Evolutionary conservation across 371 early-diverging fungal genomes (phyloP).

Genomic region (Rhizomucor miehei): DNA sequence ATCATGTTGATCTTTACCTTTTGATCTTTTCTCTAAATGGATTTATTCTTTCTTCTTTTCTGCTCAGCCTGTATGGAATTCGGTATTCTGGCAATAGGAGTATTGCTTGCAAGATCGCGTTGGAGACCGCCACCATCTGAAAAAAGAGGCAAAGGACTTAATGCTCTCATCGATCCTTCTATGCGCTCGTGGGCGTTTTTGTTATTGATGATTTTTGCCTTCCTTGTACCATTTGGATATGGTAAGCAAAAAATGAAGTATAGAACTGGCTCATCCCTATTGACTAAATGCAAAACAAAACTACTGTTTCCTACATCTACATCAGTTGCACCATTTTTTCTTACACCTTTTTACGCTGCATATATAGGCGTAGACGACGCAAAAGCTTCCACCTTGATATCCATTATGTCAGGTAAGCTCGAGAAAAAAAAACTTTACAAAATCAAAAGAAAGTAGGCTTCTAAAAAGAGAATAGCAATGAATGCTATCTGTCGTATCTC

Average conservation of each 20-base stretch:
- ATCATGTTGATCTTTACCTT: too few species aligned
- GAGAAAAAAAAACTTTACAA: neutral
- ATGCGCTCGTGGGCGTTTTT: constrained; percentile 15
- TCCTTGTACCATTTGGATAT: constrained; percentile 44
- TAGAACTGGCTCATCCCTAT: neutral
- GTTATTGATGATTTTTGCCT: constrained; percentile 32
- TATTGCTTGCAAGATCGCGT: constrained; percentile 28
- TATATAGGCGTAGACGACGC: constrained; percentile 4
- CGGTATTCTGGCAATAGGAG: constrained; percentile 36
- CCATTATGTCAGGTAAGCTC: constrained; percentile 20
- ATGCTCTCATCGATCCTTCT: constrained; percentile 13
- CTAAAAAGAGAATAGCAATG: constrained; percentile 9
- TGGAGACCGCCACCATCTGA: constrained; percentile 22
- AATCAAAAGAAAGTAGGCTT: constrained; percentile 3
- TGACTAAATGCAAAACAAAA: too few species aligned
- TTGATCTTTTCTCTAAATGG: too few species aligned
- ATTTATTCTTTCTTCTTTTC: too few species aligned
- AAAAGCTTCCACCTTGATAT: constrained; percentile 12
- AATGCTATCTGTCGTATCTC: constrained; percentile 19
- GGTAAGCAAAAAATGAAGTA: too few species aligned
- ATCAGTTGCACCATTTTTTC: constrained; percentile 23
- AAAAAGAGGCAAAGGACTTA: constrained; percentile 4
- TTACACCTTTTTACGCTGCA: constrained; percentile 16
- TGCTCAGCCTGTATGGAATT: constrained; percentile 18
- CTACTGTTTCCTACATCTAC: too few species aligned